Evolutionary conservation across 73 alveolate genomes (phyloP).

Genomic region (Paramecium caudatum): DNA sequence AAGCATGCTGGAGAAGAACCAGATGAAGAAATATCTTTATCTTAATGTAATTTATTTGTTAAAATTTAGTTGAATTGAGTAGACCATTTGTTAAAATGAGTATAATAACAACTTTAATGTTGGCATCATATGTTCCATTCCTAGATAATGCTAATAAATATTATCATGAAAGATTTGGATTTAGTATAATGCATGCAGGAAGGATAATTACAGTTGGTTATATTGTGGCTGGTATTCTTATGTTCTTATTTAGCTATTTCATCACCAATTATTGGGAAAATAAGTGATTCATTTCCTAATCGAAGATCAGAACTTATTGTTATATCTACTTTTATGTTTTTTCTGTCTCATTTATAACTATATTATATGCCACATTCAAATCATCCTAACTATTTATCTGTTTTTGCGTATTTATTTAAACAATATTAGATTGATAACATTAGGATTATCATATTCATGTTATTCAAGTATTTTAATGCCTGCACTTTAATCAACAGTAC

Average conservation of each 20-base stretch:
- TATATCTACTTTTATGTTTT: conserved; percentile 35
- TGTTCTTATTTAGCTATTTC: neutral
- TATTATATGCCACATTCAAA: conserved; percentile 24
- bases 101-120: neutral
- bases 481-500: conserved; percentile 24
- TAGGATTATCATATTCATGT: conserved; percentile 54
- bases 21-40: conserved; percentile 10
- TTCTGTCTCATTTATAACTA: conserved; percentile 35
- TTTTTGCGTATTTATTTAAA: conserved; percentile 5
- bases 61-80: conserved; percentile 27
- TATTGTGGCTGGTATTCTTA: conserved; percentile 35
- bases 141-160: conserved; percentile 63
- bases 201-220: conserved; percentile 28
- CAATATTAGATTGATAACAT: conserved; percentile 28
- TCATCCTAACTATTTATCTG: conserved; percentile 4
- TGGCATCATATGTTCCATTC: conserved; percentile 53
- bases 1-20: neutral
- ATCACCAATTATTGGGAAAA: conserved; percentile 51
- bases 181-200: conserved; percentile 12
- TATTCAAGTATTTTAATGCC: conserved; percentile 57
- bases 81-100: conserved; percentile 7
- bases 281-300: neutral
- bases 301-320: neutral
- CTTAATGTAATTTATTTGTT: neutral
- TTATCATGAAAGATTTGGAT: conserved; percentile 60